Evolutionary conservation across 2,329 filamentous ascomycete genomes (phyloP), one percentile per base, ranked within the genome.

Genomic region (Penicillium sp.): DNA sequence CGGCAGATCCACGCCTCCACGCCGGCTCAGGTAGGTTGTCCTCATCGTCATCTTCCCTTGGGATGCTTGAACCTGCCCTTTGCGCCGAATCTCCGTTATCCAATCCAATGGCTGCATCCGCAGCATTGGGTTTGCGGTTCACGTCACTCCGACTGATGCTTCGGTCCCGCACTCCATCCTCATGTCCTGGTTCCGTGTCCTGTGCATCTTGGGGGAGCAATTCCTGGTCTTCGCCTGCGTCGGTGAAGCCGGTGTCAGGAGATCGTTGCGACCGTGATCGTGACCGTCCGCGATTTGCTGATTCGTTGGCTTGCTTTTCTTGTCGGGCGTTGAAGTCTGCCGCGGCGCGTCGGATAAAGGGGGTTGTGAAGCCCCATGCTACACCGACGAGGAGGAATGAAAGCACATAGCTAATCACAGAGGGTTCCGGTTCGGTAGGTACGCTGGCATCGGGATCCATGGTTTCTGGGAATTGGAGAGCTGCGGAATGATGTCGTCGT

Each of bases 361-460:
- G 88, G 18, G 91, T 96, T 1, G 91, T 96, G 64, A 96, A 85
- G 48, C 92, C 93, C 93, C 93, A 97, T 62, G 91, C 92, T 22
- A 94, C 79, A 49, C 92, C 92, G 62, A 97, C 92, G 55, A 96
- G 85, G 50, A 97, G 81, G 79, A 97, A 97, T 63, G 90, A 90
- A 55, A 93, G 80, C 59, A 94, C 81, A 80, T 94, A 96, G 77
- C 92, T 92, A 77, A 95, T 81, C 60, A 73, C 62, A 5, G 77
- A 76, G 27, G 73, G 71, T 13, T 66, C 53, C 8, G 61, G 46
- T 16, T 67, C 56, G 24, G 56, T 32, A 10, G 66, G 48, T 13
- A 65, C 54, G 13, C 61, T 62, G 29, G 62, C 57, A 34, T 72
- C 70, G 24, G 72, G 63, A 24, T 70, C 70, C 72, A 74, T 74